Base-by-base conservation (phyloP, 1,284 basidiomycete genomes). In the Fomitopsis pinicola region DNA sequence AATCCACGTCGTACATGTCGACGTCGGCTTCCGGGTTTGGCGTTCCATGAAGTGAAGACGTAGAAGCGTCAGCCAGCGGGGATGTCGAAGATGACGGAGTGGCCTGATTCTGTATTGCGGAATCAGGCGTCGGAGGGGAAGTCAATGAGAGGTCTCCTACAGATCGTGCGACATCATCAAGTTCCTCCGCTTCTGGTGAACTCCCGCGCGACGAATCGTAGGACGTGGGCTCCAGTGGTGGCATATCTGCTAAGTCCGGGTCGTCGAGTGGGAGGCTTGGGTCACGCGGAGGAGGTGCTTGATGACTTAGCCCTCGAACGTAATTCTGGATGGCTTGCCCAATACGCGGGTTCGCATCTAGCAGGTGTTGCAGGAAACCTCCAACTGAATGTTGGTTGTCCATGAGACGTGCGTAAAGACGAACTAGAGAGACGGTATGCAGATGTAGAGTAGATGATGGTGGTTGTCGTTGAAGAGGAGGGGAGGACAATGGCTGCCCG, bases 1-100 rank as follows among this genome's bases (percentile, higher is more conserved):
- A 62, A 28, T 65, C 64, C 14, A 63, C 59, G 57, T 69, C 68
- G 28, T 35, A 55, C 59, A 66, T 64, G 7, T 68, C 63, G 3
- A 61, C 55, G 22, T 64, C 62, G 44, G 57, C 55, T 17, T 60
- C 56, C 4, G 55, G 35, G 28, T 52, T 42, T 2, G 58, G 58
- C 10, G 42, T 48, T 14, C 30, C 22, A 14, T 55, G 45, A 2
- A 58, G 57, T 2, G 63, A 52, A 15, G 59, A 57, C 62, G 48
- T 56, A 28, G 59, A 50, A 17, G 28, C 55, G 26, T 12, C 14
- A 15, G 35, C 28, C 6, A 15, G 7, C 28, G 55, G 26, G 2
- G n/a, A 2, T 10, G 57, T 19, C 33, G 62, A 55, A 6, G 44
- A 14, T 38, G 55, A 30, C 22, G 22, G 22, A 45, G 42, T 26